phyloP scores from a whole-genome alignment of 2,329 filamentous ascomycete genomes.

The Penicillium sp. region DNA sequence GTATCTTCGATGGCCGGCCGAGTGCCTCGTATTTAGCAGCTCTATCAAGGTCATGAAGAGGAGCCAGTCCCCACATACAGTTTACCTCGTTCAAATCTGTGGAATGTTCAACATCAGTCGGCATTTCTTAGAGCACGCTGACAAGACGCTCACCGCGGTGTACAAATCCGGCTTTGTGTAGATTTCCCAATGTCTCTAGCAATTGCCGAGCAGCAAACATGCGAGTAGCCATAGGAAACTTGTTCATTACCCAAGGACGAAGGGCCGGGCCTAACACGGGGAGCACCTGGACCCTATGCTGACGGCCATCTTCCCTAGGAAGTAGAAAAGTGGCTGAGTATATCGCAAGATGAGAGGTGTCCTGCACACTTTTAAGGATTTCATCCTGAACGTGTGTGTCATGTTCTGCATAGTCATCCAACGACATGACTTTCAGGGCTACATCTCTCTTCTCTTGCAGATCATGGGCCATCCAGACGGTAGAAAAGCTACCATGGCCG shows the following conservation, averaged over 20 bases:
- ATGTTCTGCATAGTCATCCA: slow-evolving; percentile 6
- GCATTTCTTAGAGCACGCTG: background rate
- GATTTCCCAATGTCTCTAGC: slow-evolving; percentile 21
- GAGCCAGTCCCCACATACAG: slow-evolving; percentile 26
- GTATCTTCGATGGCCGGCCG: slow-evolving; percentile 22
- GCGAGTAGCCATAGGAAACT: slow-evolving; percentile 18
- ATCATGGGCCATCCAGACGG: background rate
- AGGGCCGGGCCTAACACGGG: slow-evolving; percentile 21
- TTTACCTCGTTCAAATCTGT: slow-evolving; percentile 26
- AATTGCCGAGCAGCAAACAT: slow-evolving; percentile 28
- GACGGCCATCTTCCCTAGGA: slow-evolving; percentile 7
- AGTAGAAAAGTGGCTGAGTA: slow-evolving; percentile 20
- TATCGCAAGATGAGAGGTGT: slow-evolving; percentile 20
- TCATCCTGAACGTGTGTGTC: slow-evolving; percentile 19
- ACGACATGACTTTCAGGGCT: too few species aligned
- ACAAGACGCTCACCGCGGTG: slow-evolving; percentile 23
- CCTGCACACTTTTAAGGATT: background rate
- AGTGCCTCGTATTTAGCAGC: slow-evolving; percentile 23
- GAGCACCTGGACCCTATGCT: slow-evolving; percentile 22
- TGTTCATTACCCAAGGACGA: slow-evolving; percentile 8
- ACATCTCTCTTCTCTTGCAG: too few species aligned
- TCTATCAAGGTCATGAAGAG: slow-evolving; percentile 20
- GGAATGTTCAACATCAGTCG: slow-evolving; percentile 11
- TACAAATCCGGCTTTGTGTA: slow-evolving; percentile 26
- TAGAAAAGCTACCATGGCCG: slow-evolving; percentile 22